Percentiles rank a stretch among this genome's conserved stretches.
Evolutionary conservation across 2,329 filamentous ascomycete species (phyloP).

Genomic region (Scolecobasidium constrictum): DNA sequence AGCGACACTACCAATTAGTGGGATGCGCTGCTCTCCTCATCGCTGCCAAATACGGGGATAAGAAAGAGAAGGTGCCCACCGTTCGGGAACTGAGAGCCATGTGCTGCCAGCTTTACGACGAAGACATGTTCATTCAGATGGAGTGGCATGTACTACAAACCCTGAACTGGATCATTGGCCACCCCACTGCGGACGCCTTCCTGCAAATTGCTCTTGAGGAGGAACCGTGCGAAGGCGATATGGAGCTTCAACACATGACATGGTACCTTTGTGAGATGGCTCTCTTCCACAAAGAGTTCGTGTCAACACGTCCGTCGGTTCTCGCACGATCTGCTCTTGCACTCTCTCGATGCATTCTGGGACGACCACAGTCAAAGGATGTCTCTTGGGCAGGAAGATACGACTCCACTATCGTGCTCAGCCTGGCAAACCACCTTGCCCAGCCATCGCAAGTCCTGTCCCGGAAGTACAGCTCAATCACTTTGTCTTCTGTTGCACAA

Average conservation of each 20-base stretch:
- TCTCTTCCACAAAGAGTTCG: conserved; percentile 93
- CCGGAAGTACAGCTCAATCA: conserved; percentile 57
- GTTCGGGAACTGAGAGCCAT: conserved; percentile 96
- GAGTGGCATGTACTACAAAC: conserved; percentile 99
- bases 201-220: conserved; percentile 78
- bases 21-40: conserved; percentile 93
- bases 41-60: conserved; percentile 96
- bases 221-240: conserved; percentile 63
- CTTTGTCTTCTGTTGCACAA: conserved; percentile 53
- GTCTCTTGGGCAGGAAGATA: conserved; percentile 64
- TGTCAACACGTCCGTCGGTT: conserved; percentile 80
- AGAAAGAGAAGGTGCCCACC: conserved; percentile 96
- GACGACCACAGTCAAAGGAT: conserved; percentile 63
- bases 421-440: conserved; percentile 53
- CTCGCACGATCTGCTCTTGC: conserved; percentile 83
- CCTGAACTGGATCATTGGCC: conserved; percentile 88
- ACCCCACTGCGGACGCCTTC: conserved; percentile 92
- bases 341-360: conserved; percentile 75
- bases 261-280: conserved; percentile 91
- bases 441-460: conserved; percentile 56
- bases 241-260: conserved; percentile 70
- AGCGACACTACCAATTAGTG: conserved; percentile 96
- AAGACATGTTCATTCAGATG: conserved; percentile 99
- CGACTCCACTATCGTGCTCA: conserved; percentile 56
- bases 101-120: conserved; percentile 97